A percentile compares a stretch with the other conserved stretches of the same genome.
phyloP scores from a whole-genome alignment of 1,284 basidiomycete genomes.

The Cerrena zonata region DNA sequence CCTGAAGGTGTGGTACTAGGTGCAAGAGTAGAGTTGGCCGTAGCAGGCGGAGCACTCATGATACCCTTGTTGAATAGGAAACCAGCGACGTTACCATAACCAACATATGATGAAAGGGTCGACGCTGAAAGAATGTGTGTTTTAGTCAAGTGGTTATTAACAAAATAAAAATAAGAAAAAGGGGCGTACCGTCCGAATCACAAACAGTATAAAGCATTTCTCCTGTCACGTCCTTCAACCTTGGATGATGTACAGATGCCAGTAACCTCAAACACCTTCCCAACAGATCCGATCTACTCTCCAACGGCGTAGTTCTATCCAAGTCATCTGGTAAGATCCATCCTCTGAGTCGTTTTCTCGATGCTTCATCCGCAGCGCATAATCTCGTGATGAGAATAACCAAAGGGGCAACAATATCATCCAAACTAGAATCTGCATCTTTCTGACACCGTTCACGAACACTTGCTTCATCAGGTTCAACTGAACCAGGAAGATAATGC shows the following conservation, averaged over 20 bases:
- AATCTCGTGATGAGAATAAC: conserved; percentile 68
- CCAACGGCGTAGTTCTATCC: conserved; percentile 73
- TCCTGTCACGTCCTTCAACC: conserved; percentile 72
- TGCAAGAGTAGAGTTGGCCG: conserved; percentile 28
- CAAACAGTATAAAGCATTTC: conserved; percentile 81
- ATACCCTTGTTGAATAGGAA: conserved; percentile 87
- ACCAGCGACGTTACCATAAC: conserved; percentile 90
- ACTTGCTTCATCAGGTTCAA: conserved; percentile 56
- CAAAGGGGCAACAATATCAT: conserved; percentile 74
- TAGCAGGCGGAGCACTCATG: conserved; percentile 46
- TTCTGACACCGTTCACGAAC: conserved; percentile 47
- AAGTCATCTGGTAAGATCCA: conserved; percentile 70
- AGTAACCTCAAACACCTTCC: conserved; percentile 79
- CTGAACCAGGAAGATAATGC: conserved; percentile 60
- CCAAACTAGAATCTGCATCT: conserved; percentile 53
- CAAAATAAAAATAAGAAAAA: background rate
- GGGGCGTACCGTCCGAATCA: conserved; percentile 66
- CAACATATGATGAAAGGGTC: conserved; percentile 67
- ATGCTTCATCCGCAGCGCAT: conserved; percentile 55
- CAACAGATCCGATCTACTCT: conserved; percentile 64
- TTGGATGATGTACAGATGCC: conserved; percentile 62
- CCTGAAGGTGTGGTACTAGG: conserved; percentile 38
- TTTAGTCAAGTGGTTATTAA: too few species aligned
- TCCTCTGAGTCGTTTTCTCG: conserved; percentile 51
- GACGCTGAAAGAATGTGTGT: conserved; percentile 49